phyloP scores from a whole-genome alignment of 495 filamentous ascomycete species.

The Daldinia childiae region DNA sequence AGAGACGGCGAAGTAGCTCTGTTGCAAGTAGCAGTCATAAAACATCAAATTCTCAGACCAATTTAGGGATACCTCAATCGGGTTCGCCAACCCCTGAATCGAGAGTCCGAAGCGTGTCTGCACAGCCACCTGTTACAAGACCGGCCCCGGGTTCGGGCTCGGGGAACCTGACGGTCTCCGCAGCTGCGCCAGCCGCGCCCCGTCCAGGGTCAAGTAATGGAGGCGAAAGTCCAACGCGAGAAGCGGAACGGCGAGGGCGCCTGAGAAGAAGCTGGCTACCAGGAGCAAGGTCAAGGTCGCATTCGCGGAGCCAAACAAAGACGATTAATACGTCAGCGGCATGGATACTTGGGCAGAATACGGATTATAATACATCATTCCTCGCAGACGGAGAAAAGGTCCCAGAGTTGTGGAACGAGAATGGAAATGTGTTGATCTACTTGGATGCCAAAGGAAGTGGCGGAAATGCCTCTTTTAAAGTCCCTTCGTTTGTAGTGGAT shows the following conservation, averaged over 20 bases:
- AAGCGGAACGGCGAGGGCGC: constrained; percentile 45
- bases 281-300: constrained; percentile 55
- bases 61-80: constrained; percentile 23
- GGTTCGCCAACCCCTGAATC: constrained; percentile 44
- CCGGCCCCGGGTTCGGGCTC: constrained; percentile 6
- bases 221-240: constrained; percentile 45
- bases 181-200: constrained; percentile 15
- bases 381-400: constrained; percentile 71
- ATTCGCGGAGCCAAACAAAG: constrained; percentile 46
- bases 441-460: constrained; percentile 74
- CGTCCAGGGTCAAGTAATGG: constrained; percentile 49
- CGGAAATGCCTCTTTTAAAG: constrained; percentile 77
- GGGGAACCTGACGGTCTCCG: constrained; percentile 42
- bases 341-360: constrained; percentile 69
- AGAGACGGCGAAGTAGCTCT: constrained; percentile 43
- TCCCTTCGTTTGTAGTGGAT: constrained; percentile 75
- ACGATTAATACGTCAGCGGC: constrained; percentile 52
- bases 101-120: constrained; percentile 53
- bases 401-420: constrained; percentile 87
- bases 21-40: constrained; percentile 31
- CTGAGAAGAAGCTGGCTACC: constrained; percentile 57
- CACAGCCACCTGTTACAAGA: constrained; percentile 45
- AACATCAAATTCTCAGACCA: constrained; percentile 21
- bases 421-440: constrained; percentile 84
- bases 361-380: constrained; percentile 68